phyloP scores from a whole-genome alignment of 371 early-diverging fungal genomes.

The Saksenaea vasiformis region DNA sequence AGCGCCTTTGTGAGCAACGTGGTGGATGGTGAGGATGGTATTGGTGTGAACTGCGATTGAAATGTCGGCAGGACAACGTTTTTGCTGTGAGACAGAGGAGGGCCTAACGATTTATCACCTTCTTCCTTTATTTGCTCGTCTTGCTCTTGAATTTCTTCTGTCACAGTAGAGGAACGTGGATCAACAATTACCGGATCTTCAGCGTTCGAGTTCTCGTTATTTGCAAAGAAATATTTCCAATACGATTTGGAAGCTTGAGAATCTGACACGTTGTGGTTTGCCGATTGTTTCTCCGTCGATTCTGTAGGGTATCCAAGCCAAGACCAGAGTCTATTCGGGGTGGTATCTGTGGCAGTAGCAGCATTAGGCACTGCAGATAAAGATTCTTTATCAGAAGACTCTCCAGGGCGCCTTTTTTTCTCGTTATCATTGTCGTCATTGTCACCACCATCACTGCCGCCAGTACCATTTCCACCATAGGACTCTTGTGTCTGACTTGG shows the following conservation, averaged over 20 bases:
- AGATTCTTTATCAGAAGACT: not conserved
- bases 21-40: conserved; percentile 5
- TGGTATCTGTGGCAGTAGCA: not conserved
- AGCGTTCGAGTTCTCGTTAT: not conserved
- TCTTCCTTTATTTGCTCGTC: not conserved
- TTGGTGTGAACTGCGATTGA: conserved; percentile 24
- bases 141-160: not conserved
- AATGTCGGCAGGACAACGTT: conserved; percentile 37
- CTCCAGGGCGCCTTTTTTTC: not conserved
- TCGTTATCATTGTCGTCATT: conserved; percentile 1
- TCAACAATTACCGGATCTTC: not conserved
- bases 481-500: not conserved
- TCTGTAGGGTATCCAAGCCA: not conserved
- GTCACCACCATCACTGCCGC: not conserved
- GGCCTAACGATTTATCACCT: not conserved
- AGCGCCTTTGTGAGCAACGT: conserved; percentile 16
- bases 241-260: not conserved
- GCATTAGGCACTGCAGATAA: not conserved
- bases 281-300: not conserved
- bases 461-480: not conserved
- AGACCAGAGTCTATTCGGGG: not conserved
- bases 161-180: not conserved
- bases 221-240: conserved; percentile 6
- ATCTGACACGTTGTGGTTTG: not conserved
- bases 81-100: conserved; percentile 6